phyloP scores from a whole-genome alignment of 176 grass and related monocot genomes.

The barley (Hordeum vulgare) region DNA sequence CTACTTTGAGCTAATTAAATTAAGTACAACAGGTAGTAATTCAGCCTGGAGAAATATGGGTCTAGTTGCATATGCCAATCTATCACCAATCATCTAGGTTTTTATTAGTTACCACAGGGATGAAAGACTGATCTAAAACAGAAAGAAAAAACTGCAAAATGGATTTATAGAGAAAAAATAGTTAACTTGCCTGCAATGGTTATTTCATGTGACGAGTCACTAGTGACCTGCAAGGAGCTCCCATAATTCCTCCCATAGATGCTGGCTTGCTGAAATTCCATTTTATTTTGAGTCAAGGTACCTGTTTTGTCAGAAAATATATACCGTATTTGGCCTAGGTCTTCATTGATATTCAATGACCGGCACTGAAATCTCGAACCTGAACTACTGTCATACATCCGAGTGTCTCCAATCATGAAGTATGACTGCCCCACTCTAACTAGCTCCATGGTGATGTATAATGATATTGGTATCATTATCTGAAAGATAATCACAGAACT shows the following conservation, averaged over 20 bases:
- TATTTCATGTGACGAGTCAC: constrained; percentile 54
- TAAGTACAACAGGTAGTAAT: neutral
- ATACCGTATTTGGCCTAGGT: constrained; percentile 92
- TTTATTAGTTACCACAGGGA: neutral
- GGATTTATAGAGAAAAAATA: constrained; percentile 6
- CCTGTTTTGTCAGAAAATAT: constrained; percentile 99
- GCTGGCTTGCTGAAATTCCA: constrained; percentile 91
- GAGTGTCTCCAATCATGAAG: constrained; percentile 96
- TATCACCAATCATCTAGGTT: neutral
- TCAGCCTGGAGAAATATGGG: neutral
- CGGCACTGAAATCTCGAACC: constrained; percentile 97
- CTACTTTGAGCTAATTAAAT: neutral
- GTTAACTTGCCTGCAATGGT: constrained; percentile 68
- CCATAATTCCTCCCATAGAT: constrained; percentile 90
- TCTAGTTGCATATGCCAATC: neutral
- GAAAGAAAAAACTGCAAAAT: neutral
- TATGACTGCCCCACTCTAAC: constrained; percentile 94
- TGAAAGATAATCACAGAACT: constrained; percentile 99
- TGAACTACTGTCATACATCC: constrained; percentile 88
- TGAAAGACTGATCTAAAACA: neutral
- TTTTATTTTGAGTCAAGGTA: constrained; percentile 94
- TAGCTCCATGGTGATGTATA: constrained; percentile 99
- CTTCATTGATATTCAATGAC: constrained; percentile 99
- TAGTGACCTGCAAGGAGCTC: constrained; percentile 55
- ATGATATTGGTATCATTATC: constrained; percentile 99